Evolutionary conservation across 1,284 basidiomycete species (phyloP).

Genomic region (Marasmius tenuissimus): DNA sequence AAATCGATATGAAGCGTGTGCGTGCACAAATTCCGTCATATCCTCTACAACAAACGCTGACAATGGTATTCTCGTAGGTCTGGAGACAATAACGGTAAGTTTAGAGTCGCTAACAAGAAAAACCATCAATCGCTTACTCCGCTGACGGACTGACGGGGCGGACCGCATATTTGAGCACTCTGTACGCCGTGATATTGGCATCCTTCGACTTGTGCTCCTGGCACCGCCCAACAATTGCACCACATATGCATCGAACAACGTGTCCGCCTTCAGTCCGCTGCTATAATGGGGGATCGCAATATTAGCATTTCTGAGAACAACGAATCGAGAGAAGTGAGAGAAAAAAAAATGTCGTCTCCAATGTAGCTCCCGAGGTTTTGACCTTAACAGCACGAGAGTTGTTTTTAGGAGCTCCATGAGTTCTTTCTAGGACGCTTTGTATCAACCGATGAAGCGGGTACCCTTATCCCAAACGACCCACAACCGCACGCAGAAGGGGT

Average conservation of each 20-base stretch:
- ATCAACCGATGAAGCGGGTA: slow-evolving; percentile 71
- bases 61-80: slow-evolving; percentile 65
- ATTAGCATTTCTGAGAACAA: slow-evolving; percentile 18
- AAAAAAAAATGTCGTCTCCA: slow-evolving; percentile 60
- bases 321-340: slow-evolving; percentile 17
- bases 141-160: slow-evolving; percentile 63
- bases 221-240: slow-evolving; percentile 72
- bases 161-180: slow-evolving; percentile 81
- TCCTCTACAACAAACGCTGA: slow-evolving; percentile 85
- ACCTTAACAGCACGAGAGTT: slow-evolving; percentile 75
- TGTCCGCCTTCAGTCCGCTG: slow-evolving; percentile 64
- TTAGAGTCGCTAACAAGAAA: too few species aligned
- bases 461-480: slow-evolving; percentile 31
- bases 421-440: slow-evolving; percentile 83
- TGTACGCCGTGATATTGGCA: slow-evolving; percentile 48
- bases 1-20: slow-evolving; percentile 89
- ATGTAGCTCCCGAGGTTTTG: slow-evolving; percentile 81
- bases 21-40: slow-evolving; percentile 84
- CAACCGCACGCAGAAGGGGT: slow-evolving; percentile 2
- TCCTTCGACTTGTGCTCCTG: slow-evolving; percentile 47
- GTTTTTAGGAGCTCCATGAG: slow-evolving; percentile 60
- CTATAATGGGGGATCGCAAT: background rate
- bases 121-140: too few species aligned
- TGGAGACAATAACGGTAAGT: slow-evolving; percentile 26
- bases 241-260: slow-evolving; percentile 73